A percentile compares a stretch with the other conserved stretches of the same genome.
phyloP scores from a whole-genome alignment of 345 rosid genomes.

The Acer negundo region DNA sequence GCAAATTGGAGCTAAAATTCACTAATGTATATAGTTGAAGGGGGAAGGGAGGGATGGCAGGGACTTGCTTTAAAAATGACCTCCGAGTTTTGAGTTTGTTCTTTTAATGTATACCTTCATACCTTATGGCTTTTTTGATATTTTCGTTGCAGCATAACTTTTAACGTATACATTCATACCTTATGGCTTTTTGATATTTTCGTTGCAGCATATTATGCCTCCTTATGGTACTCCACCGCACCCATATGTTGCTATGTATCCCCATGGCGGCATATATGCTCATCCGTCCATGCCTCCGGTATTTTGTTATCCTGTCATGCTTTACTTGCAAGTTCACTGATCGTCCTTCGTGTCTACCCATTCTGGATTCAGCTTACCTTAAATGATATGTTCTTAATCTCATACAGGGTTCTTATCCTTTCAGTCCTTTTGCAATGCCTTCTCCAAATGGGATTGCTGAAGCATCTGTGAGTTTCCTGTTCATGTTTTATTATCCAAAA shows the following conservation, averaged over 20 bases:
- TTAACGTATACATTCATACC: constrained; percentile 9
- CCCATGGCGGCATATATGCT: constrained; percentile 93
- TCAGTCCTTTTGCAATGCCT: constrained; percentile 94
- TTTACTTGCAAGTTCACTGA: constrained; percentile 12
- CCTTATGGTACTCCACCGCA: constrained; percentile 97
- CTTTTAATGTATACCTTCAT: constrained; percentile 9
- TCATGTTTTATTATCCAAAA: constrained; percentile 21
- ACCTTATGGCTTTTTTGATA: not conserved
- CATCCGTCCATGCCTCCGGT: constrained; percentile 98
- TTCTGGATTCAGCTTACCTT: constrained; percentile 15
- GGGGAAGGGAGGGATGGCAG: not conserved
- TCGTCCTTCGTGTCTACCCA: constrained; percentile 12
- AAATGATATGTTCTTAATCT: constrained; percentile 15
- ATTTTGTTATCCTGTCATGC: constrained; percentile 29
- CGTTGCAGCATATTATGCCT: constrained; percentile 92
- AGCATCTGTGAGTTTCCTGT: constrained; percentile 61
- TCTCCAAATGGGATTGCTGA: constrained; percentile 91
- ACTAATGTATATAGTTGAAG: not conserved
- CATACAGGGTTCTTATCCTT: constrained; percentile 89
- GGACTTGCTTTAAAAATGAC: not conserved
- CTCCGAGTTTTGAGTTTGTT: not conserved
- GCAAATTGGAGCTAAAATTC: not conserved
- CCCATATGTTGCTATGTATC: constrained; percentile 98
- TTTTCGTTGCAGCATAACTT: constrained; percentile 59
- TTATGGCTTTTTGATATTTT: not conserved